These are phyloP conservation scores for Suillus subluteus DNA, from an alignment of 768 basidiomycete species.

Conservation along the genomic window DNA sequence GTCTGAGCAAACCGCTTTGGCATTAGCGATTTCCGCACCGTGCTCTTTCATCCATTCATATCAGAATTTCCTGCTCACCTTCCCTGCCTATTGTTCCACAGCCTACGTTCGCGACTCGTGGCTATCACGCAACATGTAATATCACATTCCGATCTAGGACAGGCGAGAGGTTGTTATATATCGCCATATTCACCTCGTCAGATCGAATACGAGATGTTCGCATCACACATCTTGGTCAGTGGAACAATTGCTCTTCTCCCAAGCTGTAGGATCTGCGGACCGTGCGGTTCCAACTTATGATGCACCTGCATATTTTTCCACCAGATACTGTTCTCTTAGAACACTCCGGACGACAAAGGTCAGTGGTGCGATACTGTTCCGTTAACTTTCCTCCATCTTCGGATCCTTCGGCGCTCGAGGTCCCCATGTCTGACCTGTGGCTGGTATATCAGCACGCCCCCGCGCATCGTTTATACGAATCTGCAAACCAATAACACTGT, in stretches of 20 bases:
- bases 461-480: too few species aligned
- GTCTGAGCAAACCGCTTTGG: neutral
- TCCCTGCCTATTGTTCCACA: neutral
- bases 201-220: neutral
- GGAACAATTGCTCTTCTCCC: neutral
- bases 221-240: neutral
- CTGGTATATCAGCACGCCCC: neutral
- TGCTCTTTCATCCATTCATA: neutral
- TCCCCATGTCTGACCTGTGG: neutral
- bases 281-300: neutral
- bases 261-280: neutral
- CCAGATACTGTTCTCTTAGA: neutral
- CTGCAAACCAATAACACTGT: too few species aligned
- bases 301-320: neutral
- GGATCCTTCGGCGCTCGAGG: neutral
- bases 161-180: neutral
- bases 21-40: neutral
- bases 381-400: neutral
- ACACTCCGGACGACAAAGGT: neutral
- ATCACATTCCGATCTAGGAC: neutral
- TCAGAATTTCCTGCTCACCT: neutral
- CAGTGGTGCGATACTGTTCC: neutral
- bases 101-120: neutral
- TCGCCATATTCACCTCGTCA: neutral
- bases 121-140: neutral